These are phyloP conservation scores for Graphiopsis chlorocephala DNA, from an alignment of 2,329 filamentous ascomycete species.

Conservation along the genomic window DNA sequence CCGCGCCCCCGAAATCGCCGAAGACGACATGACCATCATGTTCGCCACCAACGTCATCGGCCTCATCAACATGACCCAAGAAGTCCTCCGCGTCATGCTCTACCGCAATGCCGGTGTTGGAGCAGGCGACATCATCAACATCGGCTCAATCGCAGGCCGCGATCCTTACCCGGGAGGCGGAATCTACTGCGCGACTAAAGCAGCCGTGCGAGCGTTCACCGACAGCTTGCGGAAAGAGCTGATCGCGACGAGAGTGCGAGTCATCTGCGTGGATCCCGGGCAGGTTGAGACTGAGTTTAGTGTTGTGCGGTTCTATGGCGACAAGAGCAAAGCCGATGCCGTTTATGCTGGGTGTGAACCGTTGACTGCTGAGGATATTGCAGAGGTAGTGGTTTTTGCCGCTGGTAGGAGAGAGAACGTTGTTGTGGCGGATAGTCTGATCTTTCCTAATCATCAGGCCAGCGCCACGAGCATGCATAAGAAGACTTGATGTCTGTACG, in stretches of 20 bases:
- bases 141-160: slow-evolving; percentile 80
- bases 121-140: slow-evolving; percentile 85
- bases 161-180: slow-evolving; percentile 78
- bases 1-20: slow-evolving; percentile 74
- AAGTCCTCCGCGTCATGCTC: slow-evolving; percentile 76
- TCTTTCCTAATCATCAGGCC: slow-evolving; percentile 79
- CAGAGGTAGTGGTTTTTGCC: slow-evolving; percentile 80
- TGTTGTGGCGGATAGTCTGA: slow-evolving; percentile 76
- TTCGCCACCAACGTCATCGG: slow-evolving; percentile 88
- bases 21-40: slow-evolving; percentile 80
- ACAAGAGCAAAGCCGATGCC: slow-evolving; percentile 80
- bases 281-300: slow-evolving; percentile 92
- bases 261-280: slow-evolving; percentile 83
- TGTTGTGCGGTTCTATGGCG: slow-evolving; percentile 77
- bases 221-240: slow-evolving; percentile 77
- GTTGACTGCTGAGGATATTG: slow-evolving; percentile 80
- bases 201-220: slow-evolving; percentile 77
- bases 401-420: slow-evolving; percentile 81
- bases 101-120: slow-evolving; percentile 49
- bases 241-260: slow-evolving; percentile 71
- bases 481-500: slow-evolving; percentile 23
- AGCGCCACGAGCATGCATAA: slow-evolving; percentile 47
- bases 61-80: slow-evolving; percentile 91
- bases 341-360: slow-evolving; percentile 75
- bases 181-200: slow-evolving; percentile 89